Conservation (phyloP, 176 grass and related monocot genomes). For the Dactylis glomerata region DNA sequence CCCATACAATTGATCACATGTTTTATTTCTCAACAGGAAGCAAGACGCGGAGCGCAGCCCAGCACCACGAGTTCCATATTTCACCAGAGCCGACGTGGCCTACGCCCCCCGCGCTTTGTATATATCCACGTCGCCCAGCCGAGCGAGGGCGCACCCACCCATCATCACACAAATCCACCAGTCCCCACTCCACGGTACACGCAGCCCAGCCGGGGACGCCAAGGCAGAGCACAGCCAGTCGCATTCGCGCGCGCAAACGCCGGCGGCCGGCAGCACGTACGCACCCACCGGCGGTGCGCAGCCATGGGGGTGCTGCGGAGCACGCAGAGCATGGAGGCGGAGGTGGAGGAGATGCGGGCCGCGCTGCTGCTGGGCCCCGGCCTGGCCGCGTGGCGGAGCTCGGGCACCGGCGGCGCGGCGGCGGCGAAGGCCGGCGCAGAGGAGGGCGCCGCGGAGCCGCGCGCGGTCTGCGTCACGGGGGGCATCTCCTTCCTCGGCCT, state of each 20-base stretch:
- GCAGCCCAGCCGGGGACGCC: not conserved
- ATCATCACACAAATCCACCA: not conserved
- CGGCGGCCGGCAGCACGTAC: no score
- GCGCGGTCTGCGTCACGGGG: slow-evolving; percentile 84
- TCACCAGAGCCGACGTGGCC: not conserved
- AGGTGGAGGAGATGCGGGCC: slow-evolving; percentile 85
- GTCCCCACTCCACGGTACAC: slow-evolving; percentile 10
- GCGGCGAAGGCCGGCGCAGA: no score
- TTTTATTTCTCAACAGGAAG: no score
- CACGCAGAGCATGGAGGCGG: slow-evolving; percentile 83
- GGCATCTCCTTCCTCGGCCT: slow-evolving; percentile 81
- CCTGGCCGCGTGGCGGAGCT: slow-evolving; percentile 39
- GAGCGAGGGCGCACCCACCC: not conserved
- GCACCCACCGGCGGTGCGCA: no score
- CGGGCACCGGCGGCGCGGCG: slow-evolving; percentile 19
- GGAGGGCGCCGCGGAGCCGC: slow-evolving; percentile 22
- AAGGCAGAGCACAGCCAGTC: not conserved
- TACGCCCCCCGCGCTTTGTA: not conserved
- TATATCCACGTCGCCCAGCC: slow-evolving; percentile 3
- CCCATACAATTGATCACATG: no score
- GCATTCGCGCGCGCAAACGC: not conserved
- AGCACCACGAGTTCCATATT: not conserved
- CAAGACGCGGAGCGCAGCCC: no score
- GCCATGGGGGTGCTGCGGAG: slow-evolving; percentile 84
- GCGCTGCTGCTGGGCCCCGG: slow-evolving; percentile 33